Evolutionary conservation across 164 flowering plant genomes (phyloP), one percentile per base, ranked within the genome.

Genomic region (Sedum album): DNA sequence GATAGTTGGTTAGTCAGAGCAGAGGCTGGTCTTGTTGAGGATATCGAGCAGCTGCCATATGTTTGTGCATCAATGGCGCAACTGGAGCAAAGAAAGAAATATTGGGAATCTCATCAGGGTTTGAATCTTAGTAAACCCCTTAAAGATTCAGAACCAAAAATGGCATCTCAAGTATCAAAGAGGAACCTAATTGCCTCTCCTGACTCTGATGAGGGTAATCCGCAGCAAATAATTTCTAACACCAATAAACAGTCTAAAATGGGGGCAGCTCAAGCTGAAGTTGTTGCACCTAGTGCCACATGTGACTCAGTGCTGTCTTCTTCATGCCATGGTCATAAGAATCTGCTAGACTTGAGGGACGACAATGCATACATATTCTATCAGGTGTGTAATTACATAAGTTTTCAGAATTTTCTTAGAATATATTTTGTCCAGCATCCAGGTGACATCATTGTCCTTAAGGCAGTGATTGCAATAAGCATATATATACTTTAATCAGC

Each of bases 11-110:
- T 94, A 68, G 96, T 75, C 35, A 84, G 79, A 77, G 99, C 96
- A 66, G 92, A 94, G 38, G 79, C 93, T 5, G 96, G 97, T n/a
- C 85, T 85, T 63, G 96, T 90, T 70, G 96, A 94, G 72, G 96
- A 91, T 72, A 28, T 90, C 46, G 93, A 87, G 79, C 85, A 81
- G 78, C 92, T 91, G 77, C 97, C 97, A 31, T 94, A 87, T 82
- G 96, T 94, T 67, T 84, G 88, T 85, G 96, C 93, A 39, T 92
- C 99, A 70, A 70, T 87, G 77, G 89, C 88, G 44, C 93, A 86
- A 49, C 74, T 94, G 62, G 86, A 87, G 48, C 80, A 82, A 69
- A 82, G 99, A 74, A 87, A 87, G 74, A 87, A 82, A 65, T 76
- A 80, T 75, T 94, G 96, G 97, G 78, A 76, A 72, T 86, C 79